A percentile compares a stretch with the other conserved stretches of the same genome.
Conservation (phyloP, 2,329 filamentous ascomycete genomes). For the Calonectria pteridis region DNA sequence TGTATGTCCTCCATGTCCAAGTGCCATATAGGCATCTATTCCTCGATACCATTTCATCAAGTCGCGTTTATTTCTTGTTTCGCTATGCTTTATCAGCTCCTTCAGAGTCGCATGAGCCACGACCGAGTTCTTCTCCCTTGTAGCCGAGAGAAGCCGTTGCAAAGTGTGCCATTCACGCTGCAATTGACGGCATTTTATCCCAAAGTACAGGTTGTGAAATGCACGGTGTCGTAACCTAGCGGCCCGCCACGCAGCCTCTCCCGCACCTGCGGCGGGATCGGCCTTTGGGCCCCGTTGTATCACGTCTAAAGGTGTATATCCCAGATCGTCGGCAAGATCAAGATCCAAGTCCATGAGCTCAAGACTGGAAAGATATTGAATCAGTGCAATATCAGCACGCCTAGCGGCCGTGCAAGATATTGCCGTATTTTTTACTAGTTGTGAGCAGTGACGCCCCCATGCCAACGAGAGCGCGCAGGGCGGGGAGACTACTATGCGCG, state of each 20-base stretch:
- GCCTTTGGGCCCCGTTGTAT: no score
- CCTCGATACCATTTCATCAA: slow-evolving; percentile 29
- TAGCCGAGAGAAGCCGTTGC: no score
- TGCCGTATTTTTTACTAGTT: rapidly evolving
- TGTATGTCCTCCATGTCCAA: not conserved
- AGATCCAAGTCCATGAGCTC: not conserved
- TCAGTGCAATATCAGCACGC: rapidly evolving
- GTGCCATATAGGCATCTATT: slow-evolving; percentile 22
- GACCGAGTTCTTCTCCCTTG: not conserved
- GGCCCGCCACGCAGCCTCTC: no score
- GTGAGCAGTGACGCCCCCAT: not conserved
- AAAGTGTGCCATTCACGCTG: no score
- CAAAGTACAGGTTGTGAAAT: no score
- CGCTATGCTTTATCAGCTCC: not conserved
- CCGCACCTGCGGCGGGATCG: no score
- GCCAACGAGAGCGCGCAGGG: slow-evolving; percentile 1
- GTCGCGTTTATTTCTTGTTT: rapidly evolving
- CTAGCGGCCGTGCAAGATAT: not conserved
- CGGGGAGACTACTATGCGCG: rapidly evolving
- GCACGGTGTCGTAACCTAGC: no score
- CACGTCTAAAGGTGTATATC: not conserved
- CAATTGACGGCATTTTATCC: no score
- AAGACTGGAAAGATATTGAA: not conserved
- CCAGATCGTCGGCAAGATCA: not conserved
- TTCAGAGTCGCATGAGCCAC: not conserved